These are phyloP conservation scores for Gynandropsis gynandra DNA, from an alignment of 345 rosid genomes.

Conservation along the genomic window DNA sequence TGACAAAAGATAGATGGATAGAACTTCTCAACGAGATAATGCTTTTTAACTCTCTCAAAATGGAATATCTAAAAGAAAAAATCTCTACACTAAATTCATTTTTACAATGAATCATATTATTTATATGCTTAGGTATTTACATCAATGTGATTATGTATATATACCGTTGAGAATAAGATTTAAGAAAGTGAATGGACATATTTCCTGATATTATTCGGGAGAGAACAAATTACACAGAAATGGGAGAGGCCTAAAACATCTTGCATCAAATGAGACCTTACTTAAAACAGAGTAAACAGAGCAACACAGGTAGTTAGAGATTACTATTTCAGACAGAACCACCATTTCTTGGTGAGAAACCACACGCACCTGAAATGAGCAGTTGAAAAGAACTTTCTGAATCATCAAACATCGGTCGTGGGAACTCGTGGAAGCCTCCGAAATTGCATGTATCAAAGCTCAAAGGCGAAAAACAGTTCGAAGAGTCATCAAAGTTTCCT, in stretches of 20 bases:
- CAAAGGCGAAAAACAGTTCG: conserved; percentile 55
- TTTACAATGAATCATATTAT: too few species aligned
- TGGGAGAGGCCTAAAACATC: conserved; percentile 22
- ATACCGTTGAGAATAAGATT: too few species aligned
- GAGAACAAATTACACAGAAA: conserved; percentile 20
- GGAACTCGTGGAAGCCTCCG: conserved; percentile 80
- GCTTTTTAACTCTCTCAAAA: too few species aligned
- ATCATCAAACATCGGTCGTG: conserved; percentile 67
- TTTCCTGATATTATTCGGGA: conserved; percentile 19
- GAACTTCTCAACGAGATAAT: too few species aligned
- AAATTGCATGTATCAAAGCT: conserved; percentile 67
- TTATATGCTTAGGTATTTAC: too few species aligned
- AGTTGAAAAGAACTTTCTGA: conserved; percentile 66
- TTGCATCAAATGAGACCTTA: conserved; percentile 14
- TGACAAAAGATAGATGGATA: too few species aligned
- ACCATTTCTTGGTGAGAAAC: conserved; percentile 47
- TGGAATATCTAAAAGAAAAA: too few species aligned
- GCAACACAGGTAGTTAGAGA: conserved; percentile 15
- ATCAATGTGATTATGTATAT: too few species aligned
- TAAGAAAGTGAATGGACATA: not conserved
- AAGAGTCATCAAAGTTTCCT: conserved; percentile 43
- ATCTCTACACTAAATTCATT: too few species aligned
- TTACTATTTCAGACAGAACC: conserved; percentile 32
- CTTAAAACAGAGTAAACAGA: not conserved
- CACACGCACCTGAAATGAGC: conserved; percentile 59